Conservation (phyloP, 192 early-diverging fungal species). For the Paraglomus occultum region DNA sequence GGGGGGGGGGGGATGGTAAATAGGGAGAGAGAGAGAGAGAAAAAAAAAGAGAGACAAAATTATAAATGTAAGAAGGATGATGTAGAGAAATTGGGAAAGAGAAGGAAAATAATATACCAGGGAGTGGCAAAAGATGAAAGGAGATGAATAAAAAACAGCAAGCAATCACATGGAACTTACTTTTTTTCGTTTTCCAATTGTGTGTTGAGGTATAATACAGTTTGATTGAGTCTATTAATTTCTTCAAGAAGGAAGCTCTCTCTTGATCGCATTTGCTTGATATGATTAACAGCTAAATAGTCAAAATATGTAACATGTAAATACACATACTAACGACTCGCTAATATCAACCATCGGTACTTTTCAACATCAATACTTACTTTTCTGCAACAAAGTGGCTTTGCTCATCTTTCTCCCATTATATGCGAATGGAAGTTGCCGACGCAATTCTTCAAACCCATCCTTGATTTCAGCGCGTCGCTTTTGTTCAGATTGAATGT, state of each 20-base stretch:
- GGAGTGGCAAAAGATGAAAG: too few species aligned
- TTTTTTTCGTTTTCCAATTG: slow-evolving; percentile 21
- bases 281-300: slow-evolving; percentile 42
- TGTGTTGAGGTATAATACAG: slow-evolving; percentile 1
- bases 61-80: background rate
- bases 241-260: slow-evolving; percentile 12
- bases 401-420: slow-evolving; percentile 47
- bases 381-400: slow-evolving; percentile 41
- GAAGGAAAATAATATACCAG: too few species aligned
- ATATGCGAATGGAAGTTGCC: slow-evolving; percentile 40
- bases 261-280: slow-evolving; percentile 38
- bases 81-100: too few species aligned
- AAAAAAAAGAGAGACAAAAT: slow-evolving; percentile 1
- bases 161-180: background rate
- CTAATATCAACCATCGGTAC: too few species aligned
- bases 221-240: slow-evolving; percentile 21
- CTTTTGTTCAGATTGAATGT: slow-evolving; percentile 50
- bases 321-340: too few species aligned
- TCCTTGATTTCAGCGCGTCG: slow-evolving; percentile 51
- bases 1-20: too few species aligned
- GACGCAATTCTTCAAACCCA: slow-evolving; percentile 46
- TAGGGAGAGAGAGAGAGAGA: background rate
- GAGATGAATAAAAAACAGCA: background rate
- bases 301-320: slow-evolving; percentile 19
- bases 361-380: slow-evolving; percentile 32